Conservation (phyloP, 192 early-diverging fungal species). For the Coemansia sp. region DNA sequence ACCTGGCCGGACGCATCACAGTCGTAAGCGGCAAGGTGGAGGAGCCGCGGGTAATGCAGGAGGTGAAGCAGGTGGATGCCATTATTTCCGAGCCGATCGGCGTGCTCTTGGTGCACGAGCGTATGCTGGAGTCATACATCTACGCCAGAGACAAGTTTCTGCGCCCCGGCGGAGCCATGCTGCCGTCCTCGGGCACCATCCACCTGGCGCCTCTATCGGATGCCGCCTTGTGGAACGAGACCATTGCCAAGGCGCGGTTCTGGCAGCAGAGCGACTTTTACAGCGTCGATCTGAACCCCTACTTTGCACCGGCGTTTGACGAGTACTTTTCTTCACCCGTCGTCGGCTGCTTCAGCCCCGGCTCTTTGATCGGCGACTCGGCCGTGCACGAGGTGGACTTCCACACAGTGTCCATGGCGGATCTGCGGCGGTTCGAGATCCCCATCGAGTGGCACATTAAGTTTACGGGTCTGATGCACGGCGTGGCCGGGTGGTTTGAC, state of each 20-base stretch:
- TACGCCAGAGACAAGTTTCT: conserved; percentile 76
- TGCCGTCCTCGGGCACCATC: conserved; percentile 87
- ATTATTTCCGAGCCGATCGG: conserved; percentile 98
- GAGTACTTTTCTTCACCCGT: conserved; percentile 82
- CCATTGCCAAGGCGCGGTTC: conserved; percentile 86
- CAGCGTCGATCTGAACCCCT: conserved; percentile 85
- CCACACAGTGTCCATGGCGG: conserved; percentile 68
- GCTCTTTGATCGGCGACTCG: conserved; percentile 66
- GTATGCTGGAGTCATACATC: conserved; percentile 69
- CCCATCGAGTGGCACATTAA: conserved; percentile 75
- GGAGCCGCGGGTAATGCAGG: conserved; percentile 55
- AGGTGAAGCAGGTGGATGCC: conserved; percentile 81
- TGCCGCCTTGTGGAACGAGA: conserved; percentile 81
- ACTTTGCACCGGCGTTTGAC: conserved; percentile 78
- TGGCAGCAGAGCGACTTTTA: conserved; percentile 88
- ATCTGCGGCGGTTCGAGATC: conserved; percentile 80
- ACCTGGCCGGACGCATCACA: conserved; percentile 74
- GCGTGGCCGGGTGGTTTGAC: conserved; percentile 97
- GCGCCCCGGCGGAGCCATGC: conserved; percentile 88
- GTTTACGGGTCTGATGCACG: conserved; percentile 91
- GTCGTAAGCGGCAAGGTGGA: conserved; percentile 90
- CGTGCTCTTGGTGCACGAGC: conserved; percentile 94
- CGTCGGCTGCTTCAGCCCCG: conserved; percentile 88
- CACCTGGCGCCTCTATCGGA: conserved; percentile 83
- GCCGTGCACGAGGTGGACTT: conserved; percentile 77